Conservation (phyloP, 2,329 filamentous ascomycete genomes). For the Grosmannia penicillata region DNA sequence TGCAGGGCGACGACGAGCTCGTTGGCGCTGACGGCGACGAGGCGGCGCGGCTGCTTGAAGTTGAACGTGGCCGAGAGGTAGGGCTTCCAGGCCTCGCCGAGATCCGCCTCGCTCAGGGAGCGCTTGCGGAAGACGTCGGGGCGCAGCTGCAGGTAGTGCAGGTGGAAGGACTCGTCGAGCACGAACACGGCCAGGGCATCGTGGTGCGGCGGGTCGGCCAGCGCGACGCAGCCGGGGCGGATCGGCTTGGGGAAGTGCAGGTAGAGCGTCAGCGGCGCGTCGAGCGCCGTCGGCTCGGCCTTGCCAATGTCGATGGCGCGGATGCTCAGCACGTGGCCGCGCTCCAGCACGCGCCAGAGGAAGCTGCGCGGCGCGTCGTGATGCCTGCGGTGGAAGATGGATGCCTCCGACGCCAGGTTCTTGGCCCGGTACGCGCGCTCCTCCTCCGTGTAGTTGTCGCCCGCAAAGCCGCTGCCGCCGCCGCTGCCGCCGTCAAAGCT, state of each 20-base stretch:
- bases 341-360: constrained; percentile 78
- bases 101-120: constrained; percentile 53
- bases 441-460: constrained; percentile 46
- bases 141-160: constrained; percentile 73
- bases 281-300: constrained; percentile 39
- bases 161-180: constrained; percentile 60
- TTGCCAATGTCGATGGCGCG: constrained; percentile 70
- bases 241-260: constrained; percentile 64
- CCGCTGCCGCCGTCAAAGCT: constrained; percentile 17
- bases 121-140: constrained; percentile 67
- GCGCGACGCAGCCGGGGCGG: constrained; percentile 61
- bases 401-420: constrained; percentile 62
- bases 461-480: constrained; percentile 21
- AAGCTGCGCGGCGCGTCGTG: constrained; percentile 69
- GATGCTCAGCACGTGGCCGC: constrained; percentile 66
- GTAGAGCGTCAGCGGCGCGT: constrained; percentile 62
- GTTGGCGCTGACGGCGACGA: constrained; percentile 58
- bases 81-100: constrained; percentile 64
- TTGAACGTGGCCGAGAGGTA: constrained; percentile 58
- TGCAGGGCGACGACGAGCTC: constrained; percentile 69
- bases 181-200: constrained; percentile 69
- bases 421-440: constrained; percentile 51
- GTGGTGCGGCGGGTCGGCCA: constrained; percentile 65
- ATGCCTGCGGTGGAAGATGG: constrained; percentile 70
- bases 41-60: constrained; percentile 66